Percentiles rank a stretch among this genome's conserved stretches.
These are phyloP conservation scores for Posidonia australis DNA, from an alignment of 106 monocot genomes.

Conservation along the genomic window DNA sequence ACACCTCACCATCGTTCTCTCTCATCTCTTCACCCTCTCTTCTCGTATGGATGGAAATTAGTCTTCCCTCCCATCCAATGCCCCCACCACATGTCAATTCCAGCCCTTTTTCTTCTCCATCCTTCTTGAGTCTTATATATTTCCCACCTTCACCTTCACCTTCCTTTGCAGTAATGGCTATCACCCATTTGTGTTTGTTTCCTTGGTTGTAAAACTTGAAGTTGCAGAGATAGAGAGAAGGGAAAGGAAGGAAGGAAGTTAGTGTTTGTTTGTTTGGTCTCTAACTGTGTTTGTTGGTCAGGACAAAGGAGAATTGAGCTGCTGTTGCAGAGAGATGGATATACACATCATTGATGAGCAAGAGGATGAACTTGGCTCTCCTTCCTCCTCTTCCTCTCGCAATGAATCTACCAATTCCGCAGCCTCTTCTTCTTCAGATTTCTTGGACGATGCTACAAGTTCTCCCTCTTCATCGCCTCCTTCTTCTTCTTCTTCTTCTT, in stretches of 20 bases:
- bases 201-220: neutral
- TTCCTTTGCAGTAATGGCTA: neutral
- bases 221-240: neutral
- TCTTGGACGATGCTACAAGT: neutral
- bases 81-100: conserved; percentile 1
- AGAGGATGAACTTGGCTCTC: conserved; percentile 4
- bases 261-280: neutral
- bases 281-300: neutral
- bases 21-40: neutral
- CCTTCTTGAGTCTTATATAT: neutral
- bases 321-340: neutral
- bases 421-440: neutral
- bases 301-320: too few species aligned
- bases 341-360: conserved; percentile 1
- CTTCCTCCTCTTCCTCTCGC: neutral
- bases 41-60: neutral
- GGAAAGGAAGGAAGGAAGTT: neutral
- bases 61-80: neutral
- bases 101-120: neutral
- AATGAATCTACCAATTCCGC: neutral
- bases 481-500: neutral
- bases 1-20: neutral
- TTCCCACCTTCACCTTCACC: neutral
- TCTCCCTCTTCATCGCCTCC: neutral
- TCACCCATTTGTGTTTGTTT: neutral